Conservation (phyloP, 495 filamentous ascomycete genomes). For the Talaromyces nanjingensis region DNA sequence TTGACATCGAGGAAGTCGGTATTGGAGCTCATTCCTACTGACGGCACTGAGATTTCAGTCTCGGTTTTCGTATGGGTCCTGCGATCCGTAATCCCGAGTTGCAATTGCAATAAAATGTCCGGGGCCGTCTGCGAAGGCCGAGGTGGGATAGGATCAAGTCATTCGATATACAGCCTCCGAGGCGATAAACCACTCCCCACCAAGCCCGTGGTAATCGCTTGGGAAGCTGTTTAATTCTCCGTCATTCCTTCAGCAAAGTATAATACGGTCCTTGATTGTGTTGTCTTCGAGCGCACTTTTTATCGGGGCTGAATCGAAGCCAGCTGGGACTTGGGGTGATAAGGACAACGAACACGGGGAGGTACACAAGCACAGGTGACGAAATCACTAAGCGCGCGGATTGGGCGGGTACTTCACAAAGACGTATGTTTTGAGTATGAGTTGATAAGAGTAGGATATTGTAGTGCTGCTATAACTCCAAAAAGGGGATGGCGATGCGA, state of each 20-base stretch:
- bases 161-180: constrained; percentile 34
- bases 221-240: not conserved
- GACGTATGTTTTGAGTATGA: not conserved
- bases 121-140: constrained; percentile 16
- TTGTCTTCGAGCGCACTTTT: not conserved
- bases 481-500: not conserved
- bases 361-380: not conserved
- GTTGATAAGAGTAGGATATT: not conserved
- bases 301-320: not conserved
- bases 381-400: not conserved
- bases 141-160: constrained; percentile 27
- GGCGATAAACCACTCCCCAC: constrained; percentile 9
- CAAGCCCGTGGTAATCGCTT: constrained; percentile 8
- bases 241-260: not conserved
- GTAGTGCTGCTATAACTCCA: not conserved
- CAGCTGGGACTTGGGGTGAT: not conserved
- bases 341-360: not conserved
- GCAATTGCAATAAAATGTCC: not conserved
- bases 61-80: not conserved
- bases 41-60: not conserved
- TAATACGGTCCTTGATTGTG: not conserved
- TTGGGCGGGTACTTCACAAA: not conserved
- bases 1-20: constrained; percentile 33
- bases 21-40: constrained; percentile 39
- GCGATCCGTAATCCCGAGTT: not conserved